Conservation (phyloP, 1,284 basidiomycete genomes). For the Boletus sp. region DNA sequence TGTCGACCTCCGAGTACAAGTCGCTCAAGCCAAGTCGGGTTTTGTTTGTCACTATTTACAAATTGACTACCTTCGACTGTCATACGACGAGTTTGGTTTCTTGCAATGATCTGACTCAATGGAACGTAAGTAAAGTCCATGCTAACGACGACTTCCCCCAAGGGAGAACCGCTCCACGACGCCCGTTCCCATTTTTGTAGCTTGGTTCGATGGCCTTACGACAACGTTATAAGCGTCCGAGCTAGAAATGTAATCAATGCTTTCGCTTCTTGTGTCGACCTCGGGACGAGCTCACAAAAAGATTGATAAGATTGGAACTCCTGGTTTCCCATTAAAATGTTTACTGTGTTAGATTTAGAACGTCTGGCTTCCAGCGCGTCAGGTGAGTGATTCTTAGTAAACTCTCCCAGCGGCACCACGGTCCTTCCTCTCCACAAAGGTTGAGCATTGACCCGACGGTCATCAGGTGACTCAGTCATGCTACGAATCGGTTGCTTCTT, state of each 20-base stretch:
- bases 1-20: too few species aligned
- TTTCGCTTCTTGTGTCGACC: not conserved
- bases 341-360: not conserved
- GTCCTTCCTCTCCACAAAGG: not conserved
- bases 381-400: conserved; percentile 18
- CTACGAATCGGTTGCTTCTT: conserved; percentile 8
- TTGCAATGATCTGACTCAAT: too few species aligned
- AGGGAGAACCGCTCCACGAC: too few species aligned
- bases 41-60: too few species aligned
- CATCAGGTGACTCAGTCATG: conserved; percentile 8
- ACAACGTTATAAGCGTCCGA: not conserved
- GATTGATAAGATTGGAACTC: not conserved
- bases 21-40: too few species aligned
- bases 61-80: too few species aligned
- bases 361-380: not conserved
- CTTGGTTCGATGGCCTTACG: not conserved
- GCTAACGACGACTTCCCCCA: too few species aligned
- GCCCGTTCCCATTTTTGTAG: too few species aligned
- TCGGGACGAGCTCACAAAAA: conserved; percentile 1
- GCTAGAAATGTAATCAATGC: not conserved
- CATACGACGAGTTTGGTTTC: too few species aligned
- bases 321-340: not conserved
- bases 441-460: not conserved
- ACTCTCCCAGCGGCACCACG: not conserved
- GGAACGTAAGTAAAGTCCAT: too few species aligned